These are phyloP conservation scores for Arctium lappa DNA, from an alignment of 129 eudicot species.

Conservation along the genomic window DNA sequence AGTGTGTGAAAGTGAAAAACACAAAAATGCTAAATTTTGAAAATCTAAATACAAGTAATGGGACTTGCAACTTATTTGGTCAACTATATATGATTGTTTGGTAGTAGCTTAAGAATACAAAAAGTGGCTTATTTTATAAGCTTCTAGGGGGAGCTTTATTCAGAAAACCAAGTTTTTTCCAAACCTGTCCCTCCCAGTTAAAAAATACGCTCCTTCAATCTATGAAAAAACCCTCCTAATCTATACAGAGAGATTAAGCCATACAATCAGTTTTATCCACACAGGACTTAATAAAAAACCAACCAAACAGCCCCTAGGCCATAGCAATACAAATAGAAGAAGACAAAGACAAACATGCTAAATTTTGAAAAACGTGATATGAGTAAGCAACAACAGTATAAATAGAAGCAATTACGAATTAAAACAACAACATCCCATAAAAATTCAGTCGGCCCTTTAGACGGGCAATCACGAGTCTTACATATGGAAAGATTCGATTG, in stretches of 20 bases:
- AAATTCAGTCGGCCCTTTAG: neutral
- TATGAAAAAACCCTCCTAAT: neutral
- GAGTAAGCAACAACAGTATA: neutral
- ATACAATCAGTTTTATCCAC: neutral
- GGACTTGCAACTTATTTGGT: neutral
- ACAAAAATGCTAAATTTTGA: too few relatives aligned
- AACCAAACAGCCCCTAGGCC: neutral
- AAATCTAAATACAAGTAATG: neutral
- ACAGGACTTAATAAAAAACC: neutral
- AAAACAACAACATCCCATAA: neutral
- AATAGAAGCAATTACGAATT: neutral
- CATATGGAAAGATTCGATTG: slow-evolving; percentile 53
- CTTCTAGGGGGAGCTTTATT: neutral
- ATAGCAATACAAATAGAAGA: neutral
- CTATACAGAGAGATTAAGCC: neutral
- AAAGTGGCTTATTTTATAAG: neutral
- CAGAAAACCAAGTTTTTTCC: neutral
- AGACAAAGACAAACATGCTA: neutral
- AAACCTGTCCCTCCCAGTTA: neutral
- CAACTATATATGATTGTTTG: neutral
- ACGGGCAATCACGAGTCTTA: slow-evolving; percentile 26
- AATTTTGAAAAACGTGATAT: neutral
- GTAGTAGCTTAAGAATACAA: neutral
- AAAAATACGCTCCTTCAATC: neutral
- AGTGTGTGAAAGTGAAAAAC: too few relatives aligned